These are phyloP conservation scores for Tritrichomonas musculus DNA, from an alignment of 208 protist genomes.

Conservation along the genomic window DNA sequence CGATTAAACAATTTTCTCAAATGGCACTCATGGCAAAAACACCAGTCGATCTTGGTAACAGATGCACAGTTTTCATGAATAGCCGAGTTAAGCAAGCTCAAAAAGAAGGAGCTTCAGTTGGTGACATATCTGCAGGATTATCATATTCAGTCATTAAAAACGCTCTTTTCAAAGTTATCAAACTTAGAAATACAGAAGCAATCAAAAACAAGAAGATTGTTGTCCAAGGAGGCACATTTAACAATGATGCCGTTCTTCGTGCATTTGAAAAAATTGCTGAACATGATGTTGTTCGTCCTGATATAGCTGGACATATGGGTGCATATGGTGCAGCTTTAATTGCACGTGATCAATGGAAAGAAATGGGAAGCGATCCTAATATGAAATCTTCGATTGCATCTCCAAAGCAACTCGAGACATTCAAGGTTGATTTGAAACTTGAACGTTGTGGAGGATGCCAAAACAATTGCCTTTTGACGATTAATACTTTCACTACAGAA, in stretches of 20 bases:
- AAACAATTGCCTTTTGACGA: not conserved
- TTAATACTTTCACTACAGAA: not conserved
- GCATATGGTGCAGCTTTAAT: constrained; percentile 1
- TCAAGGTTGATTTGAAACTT: not conserved
- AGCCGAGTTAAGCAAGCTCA: not conserved
- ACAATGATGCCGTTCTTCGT: not conserved
- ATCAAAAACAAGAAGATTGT: not conserved
- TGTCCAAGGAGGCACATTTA: not conserved
- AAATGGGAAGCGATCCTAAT: not conserved
- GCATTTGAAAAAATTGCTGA: not conserved
- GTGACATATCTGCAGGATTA: not conserved
- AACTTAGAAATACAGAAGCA: not conserved
- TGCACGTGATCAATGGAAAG: not conserved
- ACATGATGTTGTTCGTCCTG: not conserved
- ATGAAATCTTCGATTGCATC: not conserved
- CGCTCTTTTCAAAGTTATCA: not conserved
- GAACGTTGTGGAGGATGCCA: not conserved
- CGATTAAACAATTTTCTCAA: not conserved
- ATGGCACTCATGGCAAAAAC: not conserved
- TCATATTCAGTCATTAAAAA: constrained; percentile 7
- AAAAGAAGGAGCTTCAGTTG: not conserved
- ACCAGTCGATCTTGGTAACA: not conserved
- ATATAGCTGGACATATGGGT: not conserved
- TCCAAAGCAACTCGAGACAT: not conserved
- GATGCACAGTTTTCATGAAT: not conserved